Evolutionary conservation across 768 basidiomycete genomes (phyloP).

Genomic region (Mrakia hoshinonis): DNA sequence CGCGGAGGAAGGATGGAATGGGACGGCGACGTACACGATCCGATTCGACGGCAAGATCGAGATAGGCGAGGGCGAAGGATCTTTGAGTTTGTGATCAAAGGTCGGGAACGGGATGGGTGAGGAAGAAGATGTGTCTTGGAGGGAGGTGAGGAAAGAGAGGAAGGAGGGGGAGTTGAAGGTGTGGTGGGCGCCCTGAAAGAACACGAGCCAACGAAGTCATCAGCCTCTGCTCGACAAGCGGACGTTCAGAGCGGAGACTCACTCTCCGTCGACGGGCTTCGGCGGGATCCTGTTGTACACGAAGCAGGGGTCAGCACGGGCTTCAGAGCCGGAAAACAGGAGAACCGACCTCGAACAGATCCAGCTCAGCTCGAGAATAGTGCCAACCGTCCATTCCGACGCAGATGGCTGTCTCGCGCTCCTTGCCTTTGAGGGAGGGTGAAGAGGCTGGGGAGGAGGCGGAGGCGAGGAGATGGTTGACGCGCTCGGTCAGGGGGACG

Average conservation of each 20-base stretch:
- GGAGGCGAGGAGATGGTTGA: slow-evolving; percentile 48
- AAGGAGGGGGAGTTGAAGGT: slow-evolving; percentile 77
- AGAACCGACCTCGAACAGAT: slow-evolving; percentile 48
- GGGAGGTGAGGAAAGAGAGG: slow-evolving; percentile 53
- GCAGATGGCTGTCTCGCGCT: slow-evolving; percentile 49
- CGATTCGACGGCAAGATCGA: slow-evolving; percentile 57
- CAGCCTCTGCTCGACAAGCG: background rate
- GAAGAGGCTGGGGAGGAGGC: slow-evolving; percentile 18
- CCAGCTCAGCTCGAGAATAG: slow-evolving; percentile 66
- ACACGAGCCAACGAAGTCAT: background rate
- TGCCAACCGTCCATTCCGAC: slow-evolving; percentile 92
- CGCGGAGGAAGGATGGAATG: background rate
- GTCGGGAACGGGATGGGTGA: slow-evolving; percentile 56
- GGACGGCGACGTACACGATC: slow-evolving; percentile 46
- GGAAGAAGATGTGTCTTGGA: slow-evolving; percentile 46
- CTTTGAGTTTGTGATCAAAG: slow-evolving; percentile 80
- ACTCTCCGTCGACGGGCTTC: slow-evolving; percentile 64
- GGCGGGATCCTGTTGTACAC: slow-evolving; percentile 49
- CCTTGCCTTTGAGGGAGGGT: background rate
- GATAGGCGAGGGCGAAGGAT: slow-evolving; percentile 59
- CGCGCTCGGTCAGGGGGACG: slow-evolving; percentile 48
- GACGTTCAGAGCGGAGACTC: slow-evolving; percentile 22
- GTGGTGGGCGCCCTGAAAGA: slow-evolving; percentile 62
- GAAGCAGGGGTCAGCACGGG: background rate
- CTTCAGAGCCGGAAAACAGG: too few relatives aligned